These are phyloP conservation scores for Neonectria coccinea DNA, from an alignment of 2,329 filamentous ascomycete genomes.

Conservation along the genomic window DNA sequence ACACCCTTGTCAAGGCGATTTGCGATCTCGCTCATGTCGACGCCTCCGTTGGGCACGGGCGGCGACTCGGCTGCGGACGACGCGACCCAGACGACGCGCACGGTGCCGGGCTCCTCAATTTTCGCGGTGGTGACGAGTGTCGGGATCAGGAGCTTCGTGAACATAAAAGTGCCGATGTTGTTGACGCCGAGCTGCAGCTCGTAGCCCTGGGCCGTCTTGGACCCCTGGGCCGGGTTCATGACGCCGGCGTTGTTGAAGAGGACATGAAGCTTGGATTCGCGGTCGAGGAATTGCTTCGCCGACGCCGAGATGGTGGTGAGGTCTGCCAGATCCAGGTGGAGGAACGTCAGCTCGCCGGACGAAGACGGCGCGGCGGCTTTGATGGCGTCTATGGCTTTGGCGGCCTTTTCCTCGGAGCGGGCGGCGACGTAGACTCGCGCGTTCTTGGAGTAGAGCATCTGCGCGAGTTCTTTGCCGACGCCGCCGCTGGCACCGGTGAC, in stretches of 20 bases:
- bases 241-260: slow-evolving; percentile 59
- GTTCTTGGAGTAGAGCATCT: slow-evolving; percentile 65
- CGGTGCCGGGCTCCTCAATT: slow-evolving; percentile 41
- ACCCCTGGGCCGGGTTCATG: slow-evolving; percentile 52
- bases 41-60: slow-evolving; percentile 31
- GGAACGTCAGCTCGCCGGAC: slow-evolving; percentile 54
- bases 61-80: slow-evolving; percentile 39
- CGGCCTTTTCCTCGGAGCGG: slow-evolving; percentile 57
- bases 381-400: slow-evolving; percentile 58
- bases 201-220: slow-evolving; percentile 53
- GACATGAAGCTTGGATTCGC: slow-evolving; percentile 49
- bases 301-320: slow-evolving; percentile 32
- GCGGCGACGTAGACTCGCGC: slow-evolving; percentile 66
- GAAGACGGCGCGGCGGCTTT: slow-evolving; percentile 48
- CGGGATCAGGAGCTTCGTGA: slow-evolving; percentile 54
- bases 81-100: slow-evolving; percentile 51
- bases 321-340: slow-evolving; percentile 57
- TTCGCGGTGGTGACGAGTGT: slow-evolving; percentile 49
- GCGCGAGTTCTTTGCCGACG: slow-evolving; percentile 63
- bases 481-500: slow-evolving; percentile 57
- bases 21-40: slow-evolving; percentile 39
- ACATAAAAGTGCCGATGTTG: slow-evolving; percentile 54
- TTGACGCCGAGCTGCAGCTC: slow-evolving; percentile 58
- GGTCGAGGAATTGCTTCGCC: slow-evolving; percentile 40
- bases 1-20: slow-evolving; percentile 21